Evolutionary conservation across 179 eudicot species (phyloP).

Genomic region (Silene noctiflora): DNA sequence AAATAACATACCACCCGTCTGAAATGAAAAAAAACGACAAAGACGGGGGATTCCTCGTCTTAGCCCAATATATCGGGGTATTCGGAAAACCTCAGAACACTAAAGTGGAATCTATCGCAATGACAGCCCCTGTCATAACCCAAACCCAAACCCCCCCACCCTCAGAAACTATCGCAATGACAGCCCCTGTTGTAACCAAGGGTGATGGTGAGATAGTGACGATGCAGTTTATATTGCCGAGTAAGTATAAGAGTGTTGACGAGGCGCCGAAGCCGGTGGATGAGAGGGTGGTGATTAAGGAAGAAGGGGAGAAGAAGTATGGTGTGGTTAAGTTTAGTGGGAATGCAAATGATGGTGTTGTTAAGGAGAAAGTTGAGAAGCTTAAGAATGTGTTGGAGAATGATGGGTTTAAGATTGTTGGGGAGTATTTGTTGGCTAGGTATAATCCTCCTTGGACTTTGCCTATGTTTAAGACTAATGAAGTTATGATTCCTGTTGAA

Average conservation of each 20-base stretch:
- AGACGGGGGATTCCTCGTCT: slow-evolving; percentile 64
- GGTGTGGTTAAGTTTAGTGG: slow-evolving; percentile 76
- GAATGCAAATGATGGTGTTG: slow-evolving; percentile 47
- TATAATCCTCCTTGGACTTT: slow-evolving; percentile 93
- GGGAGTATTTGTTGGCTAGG: slow-evolving; percentile 60
- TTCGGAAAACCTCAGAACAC: slow-evolving; percentile 61
- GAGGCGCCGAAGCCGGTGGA: slow-evolving; percentile 81
- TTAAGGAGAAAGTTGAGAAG: slow-evolving; percentile 51
- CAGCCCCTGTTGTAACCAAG: slow-evolving; percentile 64
- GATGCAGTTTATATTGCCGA: slow-evolving; percentile 70
- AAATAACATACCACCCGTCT: slow-evolving; percentile 61
- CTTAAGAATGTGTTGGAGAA: slow-evolving; percentile 52
- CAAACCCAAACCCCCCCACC: slow-evolving; percentile 14
- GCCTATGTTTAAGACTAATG: slow-evolving; percentile 67
- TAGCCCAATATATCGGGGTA: slow-evolving; percentile 76
- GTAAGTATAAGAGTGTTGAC: slow-evolving; percentile 50
- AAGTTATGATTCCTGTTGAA: slow-evolving; percentile 64
- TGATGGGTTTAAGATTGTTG: slow-evolving; percentile 60
- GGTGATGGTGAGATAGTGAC: slow-evolving; percentile 37
- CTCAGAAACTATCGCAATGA: slow-evolving; percentile 58
- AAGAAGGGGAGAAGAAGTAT: slow-evolving; percentile 60
- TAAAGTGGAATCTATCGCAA: slow-evolving; percentile 51
- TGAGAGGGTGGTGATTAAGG: slow-evolving; percentile 74
- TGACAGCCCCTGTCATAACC: slow-evolving; percentile 83
- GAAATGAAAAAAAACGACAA: slow-evolving; percentile 48